Evolutionary conservation across 768 basidiomycete genomes (phyloP).

Genomic region (Lactarius sanguifluus): DNA sequence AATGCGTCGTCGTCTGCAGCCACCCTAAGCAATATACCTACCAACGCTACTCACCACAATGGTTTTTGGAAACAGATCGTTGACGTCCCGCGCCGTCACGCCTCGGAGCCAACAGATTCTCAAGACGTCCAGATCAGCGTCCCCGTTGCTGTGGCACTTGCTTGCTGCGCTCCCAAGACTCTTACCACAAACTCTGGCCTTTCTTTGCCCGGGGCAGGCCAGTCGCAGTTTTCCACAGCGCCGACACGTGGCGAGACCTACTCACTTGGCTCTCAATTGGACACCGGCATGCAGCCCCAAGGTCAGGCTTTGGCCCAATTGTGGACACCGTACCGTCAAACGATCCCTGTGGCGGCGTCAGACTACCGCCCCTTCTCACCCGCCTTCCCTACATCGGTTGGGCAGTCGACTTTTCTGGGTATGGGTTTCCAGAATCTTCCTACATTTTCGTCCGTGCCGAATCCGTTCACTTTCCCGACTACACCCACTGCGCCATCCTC

Average conservation of each 20-base stretch:
- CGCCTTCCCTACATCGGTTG: neutral
- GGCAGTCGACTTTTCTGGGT: neutral
- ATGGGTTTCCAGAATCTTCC: neutral
- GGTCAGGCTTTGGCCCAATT: neutral
- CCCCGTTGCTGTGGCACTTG: neutral
- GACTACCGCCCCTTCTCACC: neutral
- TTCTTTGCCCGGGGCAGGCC: neutral
- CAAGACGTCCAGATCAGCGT: neutral
- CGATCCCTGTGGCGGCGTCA: neutral
- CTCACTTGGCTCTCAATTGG: neutral
- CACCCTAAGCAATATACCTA: neutral
- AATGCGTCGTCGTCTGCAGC: neutral
- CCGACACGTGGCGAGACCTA: neutral
- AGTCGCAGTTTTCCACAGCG: neutral
- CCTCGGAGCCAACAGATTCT: neutral
- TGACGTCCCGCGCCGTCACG: neutral
- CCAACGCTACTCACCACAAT: constrained; percentile 11
- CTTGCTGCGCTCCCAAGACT: neutral
- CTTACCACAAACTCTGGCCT: neutral
- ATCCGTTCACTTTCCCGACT: neutral
- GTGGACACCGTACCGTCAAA: neutral
- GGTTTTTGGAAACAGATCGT: constrained; percentile 1
- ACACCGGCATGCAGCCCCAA: neutral
- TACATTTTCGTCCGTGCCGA: neutral
- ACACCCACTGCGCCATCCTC: neutral